A percentile compares a stretch with the other conserved stretches of the same genome.
These are phyloP conservation scores for Aspergillus ibericus DNA, from an alignment of 2,329 filamentous ascomycete species.

Conservation along the genomic window DNA sequence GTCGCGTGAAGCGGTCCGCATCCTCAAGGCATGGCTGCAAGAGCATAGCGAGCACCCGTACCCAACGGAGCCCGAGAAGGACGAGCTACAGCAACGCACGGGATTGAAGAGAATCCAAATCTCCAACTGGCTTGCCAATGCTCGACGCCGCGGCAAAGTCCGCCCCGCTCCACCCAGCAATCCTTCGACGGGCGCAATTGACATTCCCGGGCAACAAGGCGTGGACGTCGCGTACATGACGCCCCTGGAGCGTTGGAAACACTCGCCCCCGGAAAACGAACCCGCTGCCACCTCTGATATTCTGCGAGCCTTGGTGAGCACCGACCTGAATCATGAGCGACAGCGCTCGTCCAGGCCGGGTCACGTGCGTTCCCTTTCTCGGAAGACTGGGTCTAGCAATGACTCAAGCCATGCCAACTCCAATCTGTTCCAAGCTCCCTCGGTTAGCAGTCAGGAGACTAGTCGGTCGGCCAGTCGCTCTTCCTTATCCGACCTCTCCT, in stretches of 20 bases:
- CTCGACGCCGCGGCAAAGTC: slow-evolving; percentile 77
- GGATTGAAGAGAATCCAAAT: slow-evolving; percentile 82
- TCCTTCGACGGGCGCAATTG: slow-evolving; percentile 70
- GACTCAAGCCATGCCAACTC: slow-evolving; percentile 54
- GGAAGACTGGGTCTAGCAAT: slow-evolving; percentile 49
- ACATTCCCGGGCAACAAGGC: slow-evolving; percentile 64
- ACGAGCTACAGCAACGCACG: slow-evolving; percentile 73
- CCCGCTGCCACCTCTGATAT: slow-evolving; percentile 65
- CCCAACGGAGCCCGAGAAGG: slow-evolving; percentile 83
- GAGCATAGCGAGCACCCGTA: slow-evolving; percentile 81
- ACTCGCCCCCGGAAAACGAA: slow-evolving; percentile 69
- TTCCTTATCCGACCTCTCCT: slow-evolving; percentile 57
- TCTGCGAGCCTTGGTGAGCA: slow-evolving; percentile 57
- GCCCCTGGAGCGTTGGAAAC: slow-evolving; percentile 68
- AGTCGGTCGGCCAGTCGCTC: slow-evolving; percentile 52
- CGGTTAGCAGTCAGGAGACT: slow-evolving; percentile 56
- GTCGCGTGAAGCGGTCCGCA: slow-evolving; percentile 74
- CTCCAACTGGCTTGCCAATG: slow-evolving; percentile 90
- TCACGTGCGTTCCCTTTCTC: slow-evolving; percentile 39
- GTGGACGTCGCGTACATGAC: slow-evolving; percentile 57
- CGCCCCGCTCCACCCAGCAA: slow-evolving; percentile 62
- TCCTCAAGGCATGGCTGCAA: slow-evolving; percentile 81
- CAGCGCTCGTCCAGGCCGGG: slow-evolving; percentile 29
- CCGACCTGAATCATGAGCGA: slow-evolving; percentile 37
- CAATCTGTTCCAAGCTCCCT: slow-evolving; percentile 54